Evolutionary conservation across 2,329 filamentous ascomycete genomes (phyloP), one percentile per base, ranked within the genome.

Genomic region (Apiospora aurea): DNA sequence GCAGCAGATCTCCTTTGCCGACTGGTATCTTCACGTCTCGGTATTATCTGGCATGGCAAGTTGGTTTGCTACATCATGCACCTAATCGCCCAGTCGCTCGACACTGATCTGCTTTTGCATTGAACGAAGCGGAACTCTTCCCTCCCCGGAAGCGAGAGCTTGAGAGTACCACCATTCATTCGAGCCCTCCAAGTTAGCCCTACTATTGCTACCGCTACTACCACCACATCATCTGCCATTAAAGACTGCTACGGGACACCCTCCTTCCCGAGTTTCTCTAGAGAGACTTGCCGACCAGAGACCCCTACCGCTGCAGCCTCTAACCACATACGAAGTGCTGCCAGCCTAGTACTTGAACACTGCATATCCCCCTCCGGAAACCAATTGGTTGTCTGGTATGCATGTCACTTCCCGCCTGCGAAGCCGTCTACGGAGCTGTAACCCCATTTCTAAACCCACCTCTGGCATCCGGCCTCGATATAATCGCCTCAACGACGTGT

Each of bases 381-480:
- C 81, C 80, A 81, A 83, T 83, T 83, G 80, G 77, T 77, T 81
- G 76, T 77, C 76, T 79, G 74, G 82, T 81, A 87, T 87, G 85
- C 85, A 87, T 85, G 82, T 79, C 80, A 80, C 79, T 82, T 83
- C 77, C 81, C 83, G 82, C 81, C 80, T 82, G 82, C 82, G 81
- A 81, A 81, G 67, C 67, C 26, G 26, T 69, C 67, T 34, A 68
- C 26, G 44, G 26, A 47, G 44, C 26, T 69, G 34, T 49, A 49
- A 68, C 67, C 41, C 41, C 41, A 46, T 68, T 29, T 47, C 26
- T 49, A 14, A 34, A 69, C 47, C 44, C 67, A 38, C 67, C 44
- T 47, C 57, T 64, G 34, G 57, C 24, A 41, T 41, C 57, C 41
- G 57, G 57, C 16, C 57, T 64, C 57, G 57, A 64, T 64, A 64